Evolutionary conservation across 169 alveolate species (phyloP).

Genomic region (Toxoplasma gondii): DNA sequence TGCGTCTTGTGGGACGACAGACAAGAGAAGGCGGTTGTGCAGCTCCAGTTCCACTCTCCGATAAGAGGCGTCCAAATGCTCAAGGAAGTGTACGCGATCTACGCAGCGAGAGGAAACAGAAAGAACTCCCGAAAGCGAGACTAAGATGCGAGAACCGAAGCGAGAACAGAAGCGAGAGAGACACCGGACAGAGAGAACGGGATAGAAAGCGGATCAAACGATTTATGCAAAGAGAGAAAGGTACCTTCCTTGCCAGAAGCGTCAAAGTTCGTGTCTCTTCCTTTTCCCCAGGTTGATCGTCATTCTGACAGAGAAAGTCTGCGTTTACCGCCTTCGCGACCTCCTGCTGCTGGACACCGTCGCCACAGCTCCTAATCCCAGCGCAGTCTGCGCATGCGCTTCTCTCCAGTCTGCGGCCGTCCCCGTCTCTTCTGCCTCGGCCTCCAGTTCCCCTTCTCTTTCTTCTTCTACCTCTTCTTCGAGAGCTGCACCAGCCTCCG

Average conservation of each 20-base stretch:
- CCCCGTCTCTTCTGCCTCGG: background rate
- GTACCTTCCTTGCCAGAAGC: no score
- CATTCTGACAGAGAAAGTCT: background rate
- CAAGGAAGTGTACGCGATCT: background rate
- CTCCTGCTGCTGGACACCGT: background rate
- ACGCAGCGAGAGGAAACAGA: background rate
- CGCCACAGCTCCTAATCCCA: background rate
- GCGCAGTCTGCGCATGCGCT: background rate
- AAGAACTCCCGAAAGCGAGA: background rate
- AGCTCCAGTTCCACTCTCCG: background rate
- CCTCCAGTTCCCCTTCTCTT: background rate
- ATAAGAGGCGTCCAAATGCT: background rate
- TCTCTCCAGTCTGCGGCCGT: background rate
- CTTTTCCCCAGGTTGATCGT: background rate
- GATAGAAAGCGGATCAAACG: background rate
- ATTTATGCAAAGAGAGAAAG: background rate
- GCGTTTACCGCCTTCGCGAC: conserved; percentile 1
- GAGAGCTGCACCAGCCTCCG: background rate
- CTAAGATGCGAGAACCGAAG: no score
- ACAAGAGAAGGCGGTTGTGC: background rate
- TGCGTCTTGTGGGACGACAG: conserved; percentile 18
- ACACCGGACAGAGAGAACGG: background rate
- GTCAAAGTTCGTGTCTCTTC: no score
- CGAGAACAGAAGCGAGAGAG: background rate
- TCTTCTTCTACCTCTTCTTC: background rate